Evolutionary conservation across 2,329 filamentous ascomycete species (phyloP).

Genomic region (Venturia effusa): DNA sequence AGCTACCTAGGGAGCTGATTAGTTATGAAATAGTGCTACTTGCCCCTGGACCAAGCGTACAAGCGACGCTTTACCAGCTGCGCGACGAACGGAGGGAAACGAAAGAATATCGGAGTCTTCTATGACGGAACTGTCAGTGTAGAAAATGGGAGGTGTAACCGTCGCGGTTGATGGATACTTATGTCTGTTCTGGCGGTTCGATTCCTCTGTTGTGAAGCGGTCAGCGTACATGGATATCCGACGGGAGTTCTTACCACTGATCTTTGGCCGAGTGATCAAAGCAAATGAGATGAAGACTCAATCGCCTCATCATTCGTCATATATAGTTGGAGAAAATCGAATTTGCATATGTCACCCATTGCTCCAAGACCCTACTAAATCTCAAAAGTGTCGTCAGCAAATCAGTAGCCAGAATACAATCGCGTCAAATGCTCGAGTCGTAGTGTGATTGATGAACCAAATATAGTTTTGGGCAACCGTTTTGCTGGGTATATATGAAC

Average conservation of each 20-base stretch:
- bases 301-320: background rate
- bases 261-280: background rate
- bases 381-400: background rate
- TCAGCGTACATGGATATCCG: too few species aligned
- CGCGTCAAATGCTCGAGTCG: background rate
- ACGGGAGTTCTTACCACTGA: background rate
- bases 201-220: too few species aligned
- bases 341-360: background rate
- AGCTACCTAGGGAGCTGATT: too few species aligned
- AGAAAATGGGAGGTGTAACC: too few species aligned
- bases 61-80: too few species aligned
- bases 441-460: background rate
- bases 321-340: background rate
- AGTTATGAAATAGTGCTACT: too few species aligned
- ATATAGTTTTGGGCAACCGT: background rate
- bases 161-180: too few species aligned
- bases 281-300: background rate
- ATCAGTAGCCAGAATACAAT: background rate
- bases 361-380: background rate
- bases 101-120: too few species aligned
- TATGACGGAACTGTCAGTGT: too few species aligned
- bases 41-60: too few species aligned
- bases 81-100: too few species aligned
- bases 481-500: constrained; percentile 1
- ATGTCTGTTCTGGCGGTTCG: too few species aligned